Evolutionary conservation across 805 yeast genomes (phyloP).

Genomic region (Lachancea meyersii): DNA sequence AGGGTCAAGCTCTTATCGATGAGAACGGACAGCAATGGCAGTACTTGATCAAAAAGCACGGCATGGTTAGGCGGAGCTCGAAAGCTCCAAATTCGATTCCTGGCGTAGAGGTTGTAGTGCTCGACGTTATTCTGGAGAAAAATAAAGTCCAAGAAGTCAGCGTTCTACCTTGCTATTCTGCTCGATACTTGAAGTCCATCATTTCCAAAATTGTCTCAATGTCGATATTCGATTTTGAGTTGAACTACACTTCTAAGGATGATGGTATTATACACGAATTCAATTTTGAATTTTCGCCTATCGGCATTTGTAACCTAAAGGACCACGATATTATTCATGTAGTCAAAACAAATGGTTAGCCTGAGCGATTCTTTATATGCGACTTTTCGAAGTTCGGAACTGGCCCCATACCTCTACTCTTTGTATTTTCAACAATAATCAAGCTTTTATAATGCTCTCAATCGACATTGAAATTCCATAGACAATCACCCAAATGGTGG

Average conservation of each 20-base stretch:
- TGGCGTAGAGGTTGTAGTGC: background rate
- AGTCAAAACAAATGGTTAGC: slow-evolving; percentile 5
- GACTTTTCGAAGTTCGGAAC: background rate
- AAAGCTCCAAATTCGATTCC: background rate
- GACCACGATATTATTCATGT: slow-evolving; percentile 12
- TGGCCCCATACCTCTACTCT: background rate
- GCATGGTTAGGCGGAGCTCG: background rate
- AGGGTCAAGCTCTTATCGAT: slow-evolving; percentile 25
- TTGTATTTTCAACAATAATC: background rate
- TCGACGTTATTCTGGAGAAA: slow-evolving; percentile 8
- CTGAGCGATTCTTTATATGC: background rate
- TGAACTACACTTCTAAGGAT: slow-evolving; percentile 9
- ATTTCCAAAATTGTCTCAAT: slow-evolving; percentile 11
- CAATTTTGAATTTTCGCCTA: slow-evolving; percentile 18
- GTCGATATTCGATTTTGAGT: slow-evolving; percentile 8
- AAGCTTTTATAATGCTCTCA: slow-evolving; percentile 13
- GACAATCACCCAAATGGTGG: slow-evolving; percentile 83
- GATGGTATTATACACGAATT: slow-evolving; percentile 10
- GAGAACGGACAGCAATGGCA: slow-evolving; percentile 36
- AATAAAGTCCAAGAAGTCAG: slow-evolving; percentile 2
- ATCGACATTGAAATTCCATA: slow-evolving; percentile 60
- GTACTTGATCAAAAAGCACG: slow-evolving; percentile 25
- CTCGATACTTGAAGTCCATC: slow-evolving; percentile 23
- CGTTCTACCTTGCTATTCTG: slow-evolving; percentile 15
- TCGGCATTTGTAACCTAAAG: slow-evolving; percentile 14